Evolutionary conservation across 2,329 filamentous ascomycete genomes (phyloP).

Genomic region (Cryphonectria parasitica): DNA sequence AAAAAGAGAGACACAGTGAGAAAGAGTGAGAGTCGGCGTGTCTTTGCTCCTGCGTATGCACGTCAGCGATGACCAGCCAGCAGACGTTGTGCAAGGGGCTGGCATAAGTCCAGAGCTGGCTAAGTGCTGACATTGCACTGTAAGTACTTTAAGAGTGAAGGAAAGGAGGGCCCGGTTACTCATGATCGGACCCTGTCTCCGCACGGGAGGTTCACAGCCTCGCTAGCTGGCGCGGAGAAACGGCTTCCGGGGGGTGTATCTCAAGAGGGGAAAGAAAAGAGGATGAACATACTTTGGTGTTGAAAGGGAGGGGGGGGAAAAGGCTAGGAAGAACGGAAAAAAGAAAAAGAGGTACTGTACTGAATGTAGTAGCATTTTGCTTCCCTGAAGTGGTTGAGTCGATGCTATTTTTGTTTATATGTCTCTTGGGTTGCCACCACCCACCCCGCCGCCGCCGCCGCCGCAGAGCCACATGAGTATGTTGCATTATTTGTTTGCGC

Average conservation of each 20-base stretch:
- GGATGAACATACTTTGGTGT: not conserved
- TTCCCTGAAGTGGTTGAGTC: not conserved
- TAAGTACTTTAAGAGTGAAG: not conserved
- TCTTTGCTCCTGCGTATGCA: not conserved
- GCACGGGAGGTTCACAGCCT: not conserved
- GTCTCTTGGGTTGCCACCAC: not conserved
- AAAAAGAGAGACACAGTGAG: no score
- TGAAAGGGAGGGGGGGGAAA: not conserved
- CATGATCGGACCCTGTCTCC: not conserved
- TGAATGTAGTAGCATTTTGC: not conserved
- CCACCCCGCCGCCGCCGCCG: not conserved
- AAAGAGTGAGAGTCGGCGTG: not conserved
- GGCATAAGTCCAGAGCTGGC: not conserved
- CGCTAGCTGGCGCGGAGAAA: not conserved
- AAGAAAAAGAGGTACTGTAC: not conserved
- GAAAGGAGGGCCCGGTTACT: not conserved
- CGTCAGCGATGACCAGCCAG: not conserved
- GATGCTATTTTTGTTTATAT: conserved; percentile 13
- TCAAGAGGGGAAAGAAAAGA: not conserved
- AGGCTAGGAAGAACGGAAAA: not conserved
- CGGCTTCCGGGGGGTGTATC: not conserved
- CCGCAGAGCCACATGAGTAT: not conserved
- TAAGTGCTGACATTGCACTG: not conserved
- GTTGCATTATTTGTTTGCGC: not conserved
- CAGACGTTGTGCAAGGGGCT: not conserved